A percentile compares a stretch with the other conserved stretches of the same genome.
Conservation (phyloP, 176 grass and related monocot species). For the Carex parvula region DNA sequence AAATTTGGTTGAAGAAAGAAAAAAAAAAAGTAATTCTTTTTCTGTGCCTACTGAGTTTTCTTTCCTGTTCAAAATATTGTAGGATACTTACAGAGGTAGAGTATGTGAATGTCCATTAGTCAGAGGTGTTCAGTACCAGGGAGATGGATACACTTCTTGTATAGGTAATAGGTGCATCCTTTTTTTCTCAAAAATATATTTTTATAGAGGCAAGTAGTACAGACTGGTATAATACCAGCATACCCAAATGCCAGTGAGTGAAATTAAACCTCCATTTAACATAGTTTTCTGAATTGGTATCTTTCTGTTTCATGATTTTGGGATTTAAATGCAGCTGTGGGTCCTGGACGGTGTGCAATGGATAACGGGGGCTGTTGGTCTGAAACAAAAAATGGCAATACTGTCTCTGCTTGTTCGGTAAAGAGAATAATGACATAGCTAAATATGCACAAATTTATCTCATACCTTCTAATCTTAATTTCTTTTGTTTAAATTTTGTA, state of each 20-base stretch:
- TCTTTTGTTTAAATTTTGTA: not conserved
- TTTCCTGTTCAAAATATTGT: not conserved
- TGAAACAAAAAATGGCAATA: slow-evolving; percentile 35
- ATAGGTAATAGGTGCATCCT: slow-evolving; percentile 48
- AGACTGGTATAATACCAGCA: not conserved
- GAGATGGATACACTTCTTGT: slow-evolving; percentile 78
- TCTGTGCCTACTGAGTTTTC: not conserved
- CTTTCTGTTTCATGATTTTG: not conserved
- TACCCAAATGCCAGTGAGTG: not conserved
- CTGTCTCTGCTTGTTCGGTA: slow-evolving; percentile 85
- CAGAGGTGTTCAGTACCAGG: slow-evolving; percentile 63
- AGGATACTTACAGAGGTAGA: slow-evolving; percentile 93
- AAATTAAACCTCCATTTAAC: not conserved
- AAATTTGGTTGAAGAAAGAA: not conserved
- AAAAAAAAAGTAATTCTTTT: not conserved
- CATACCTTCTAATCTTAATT: not conserved
- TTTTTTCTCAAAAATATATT: not conserved
- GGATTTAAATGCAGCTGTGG: slow-evolving; percentile 45
- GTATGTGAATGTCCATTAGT: slow-evolving; percentile 74
- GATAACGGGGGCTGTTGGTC: slow-evolving; percentile 89
- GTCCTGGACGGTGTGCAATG: slow-evolving; percentile 67
- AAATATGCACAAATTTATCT: not conserved
- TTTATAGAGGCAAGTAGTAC: not conserved
- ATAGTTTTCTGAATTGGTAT: not conserved
- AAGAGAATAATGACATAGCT: not conserved